Evolutionary conservation across 805 yeast genomes (phyloP), one percentile per base, ranked within the genome.

Genomic region (Blastobotrys peoriensis): DNA sequence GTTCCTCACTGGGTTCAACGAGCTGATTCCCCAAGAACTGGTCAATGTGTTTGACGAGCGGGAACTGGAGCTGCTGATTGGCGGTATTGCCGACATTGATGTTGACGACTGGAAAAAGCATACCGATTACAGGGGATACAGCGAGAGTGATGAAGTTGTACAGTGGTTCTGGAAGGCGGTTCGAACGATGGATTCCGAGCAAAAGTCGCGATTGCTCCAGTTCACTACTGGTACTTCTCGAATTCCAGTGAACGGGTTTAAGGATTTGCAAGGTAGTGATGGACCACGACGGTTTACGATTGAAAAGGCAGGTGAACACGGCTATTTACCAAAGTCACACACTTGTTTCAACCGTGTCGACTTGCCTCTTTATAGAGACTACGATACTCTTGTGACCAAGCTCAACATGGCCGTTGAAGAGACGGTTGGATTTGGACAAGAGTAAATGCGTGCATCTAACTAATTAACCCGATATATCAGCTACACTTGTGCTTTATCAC

Each of bases 161-260:
- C 95, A 91, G 70, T 93, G 98, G 98, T 93, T 93, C 78, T 93
- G 98, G 98, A 81, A 79, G 66, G 84, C 94, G 68, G 81, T 93
- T 56, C 73, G 81, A 42, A 86, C 82, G 62, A 89, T 97, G 97
- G 98, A 93, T 63, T 78, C 88, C 45, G 98, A 93, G 65, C 97
- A 91, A 65, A 84, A 88, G 65, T 96, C 98, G 2, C 79, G 98
- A 66, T 72, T 93, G 63, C 71, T 93, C 55, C 99, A 93, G 67
- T 93, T 93, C 64, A 91, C 98, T 17, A 93, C 99, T 1, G 99
- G 99, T 75, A 93, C 99, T 3, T 88, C 97, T 18, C 83, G 99
- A 71, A 93, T 93, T 46, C 99, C 99, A 5, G 98, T 93, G 52
- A 93, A 91, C 66, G 99, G 99, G 34, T 93, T 93, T 75, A 93